Base-by-base conservation (phyloP, 139 green algal genomes). In the Chlorella sp. region DNA sequence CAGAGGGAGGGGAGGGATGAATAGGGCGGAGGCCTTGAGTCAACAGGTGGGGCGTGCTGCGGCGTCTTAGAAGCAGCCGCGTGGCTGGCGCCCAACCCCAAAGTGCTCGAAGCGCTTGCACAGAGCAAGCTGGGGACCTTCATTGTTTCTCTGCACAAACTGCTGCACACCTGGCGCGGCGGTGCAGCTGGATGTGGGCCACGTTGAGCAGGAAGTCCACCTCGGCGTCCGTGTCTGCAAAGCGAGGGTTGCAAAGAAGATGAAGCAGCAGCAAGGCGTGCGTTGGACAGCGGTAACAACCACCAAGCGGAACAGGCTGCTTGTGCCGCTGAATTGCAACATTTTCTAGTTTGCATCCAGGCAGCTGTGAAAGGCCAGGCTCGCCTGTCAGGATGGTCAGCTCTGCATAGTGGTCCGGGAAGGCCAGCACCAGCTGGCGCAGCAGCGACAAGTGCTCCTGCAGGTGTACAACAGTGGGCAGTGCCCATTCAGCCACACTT, bases 101-200 rank as follows among this genome's bases (percentile, higher is more conserved):
- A 20, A 16, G 56, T 11, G 62, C 17, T 34, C 32, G 60, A 30
- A 72, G 30, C 32, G 64, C 64, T 51, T 76, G 34, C 19, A 24
- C 6, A 48, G 32, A 46, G 65, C n/a, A 24, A 11, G 17, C 65
- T 30, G 14, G 4, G 65, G 26, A 32, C 65, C 65, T 24, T 20
- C 3, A 30, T 3, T 44, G 34, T 73, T 20, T 44, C 67, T 26
- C 67, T 26, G 6, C n/a, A 43, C 69, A 13, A 14, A 6, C 41
- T 17, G 6, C 48, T 34, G 28, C 44, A 32, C 56, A 81, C 75
- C 84, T 83, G 54, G 79, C 85, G 44, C 93, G 91, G 36, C 95
- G 89, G 85, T 97, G 94, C 67, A 95, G 87, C 93, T 97, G 94
- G 73, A 98, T 89, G 82, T 98, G 95, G 6, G 88, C 92, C 30